These are phyloP conservation scores for Suillus clintonianus DNA, from an alignment of 768 basidiomycete genomes.

Conservation along the genomic window DNA sequence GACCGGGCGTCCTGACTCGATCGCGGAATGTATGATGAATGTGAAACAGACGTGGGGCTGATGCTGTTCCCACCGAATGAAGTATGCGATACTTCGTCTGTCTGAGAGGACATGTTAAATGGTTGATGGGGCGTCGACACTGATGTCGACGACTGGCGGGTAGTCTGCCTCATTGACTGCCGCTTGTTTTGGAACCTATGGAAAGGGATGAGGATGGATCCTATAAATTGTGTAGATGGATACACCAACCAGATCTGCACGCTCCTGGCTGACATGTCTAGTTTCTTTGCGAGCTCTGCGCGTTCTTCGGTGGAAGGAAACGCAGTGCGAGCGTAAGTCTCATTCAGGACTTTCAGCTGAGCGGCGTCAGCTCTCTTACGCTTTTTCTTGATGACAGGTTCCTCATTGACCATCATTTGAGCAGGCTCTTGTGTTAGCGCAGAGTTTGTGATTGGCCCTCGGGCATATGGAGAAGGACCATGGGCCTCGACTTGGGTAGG, in stretches of 20 bases:
- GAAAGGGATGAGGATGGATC: slow-evolving; percentile 21
- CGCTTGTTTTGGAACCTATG: slow-evolving; percentile 86
- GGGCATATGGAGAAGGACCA: slow-evolving; percentile 55
- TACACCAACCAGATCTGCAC: slow-evolving; percentile 79
- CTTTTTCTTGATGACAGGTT: slow-evolving; percentile 84
- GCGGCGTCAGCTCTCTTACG: slow-evolving; percentile 81
- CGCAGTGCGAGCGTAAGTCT: slow-evolving; percentile 77
- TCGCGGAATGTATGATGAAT: slow-evolving; percentile 41
- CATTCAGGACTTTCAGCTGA: slow-evolving; percentile 80
- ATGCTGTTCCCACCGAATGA: slow-evolving; percentile 36
- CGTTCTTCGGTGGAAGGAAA: slow-evolving; percentile 89
- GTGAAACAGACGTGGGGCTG: slow-evolving; percentile 29
- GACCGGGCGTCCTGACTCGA: slow-evolving; percentile 43
- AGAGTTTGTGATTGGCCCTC: slow-evolving; percentile 33
- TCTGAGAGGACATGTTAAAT: slow-evolving; percentile 44
- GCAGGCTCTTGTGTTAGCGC: slow-evolving; percentile 35
- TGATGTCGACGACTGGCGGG: slow-evolving; percentile 58
- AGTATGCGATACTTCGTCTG: slow-evolving; percentile 32
- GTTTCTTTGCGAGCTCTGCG: slow-evolving; percentile 67
- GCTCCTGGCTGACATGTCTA: slow-evolving; percentile 83
- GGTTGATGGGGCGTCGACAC: slow-evolving; percentile 49
- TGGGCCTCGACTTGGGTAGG: slow-evolving; percentile 41
- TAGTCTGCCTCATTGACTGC: slow-evolving; percentile 79
- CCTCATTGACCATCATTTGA: slow-evolving; percentile 46
- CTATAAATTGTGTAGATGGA: slow-evolving; percentile 13